Evolutionary conservation across 179 eudicot genomes (phyloP), one percentile per base, ranked within the genome.

Genomic region (Corrigiola litoralis): DNA sequence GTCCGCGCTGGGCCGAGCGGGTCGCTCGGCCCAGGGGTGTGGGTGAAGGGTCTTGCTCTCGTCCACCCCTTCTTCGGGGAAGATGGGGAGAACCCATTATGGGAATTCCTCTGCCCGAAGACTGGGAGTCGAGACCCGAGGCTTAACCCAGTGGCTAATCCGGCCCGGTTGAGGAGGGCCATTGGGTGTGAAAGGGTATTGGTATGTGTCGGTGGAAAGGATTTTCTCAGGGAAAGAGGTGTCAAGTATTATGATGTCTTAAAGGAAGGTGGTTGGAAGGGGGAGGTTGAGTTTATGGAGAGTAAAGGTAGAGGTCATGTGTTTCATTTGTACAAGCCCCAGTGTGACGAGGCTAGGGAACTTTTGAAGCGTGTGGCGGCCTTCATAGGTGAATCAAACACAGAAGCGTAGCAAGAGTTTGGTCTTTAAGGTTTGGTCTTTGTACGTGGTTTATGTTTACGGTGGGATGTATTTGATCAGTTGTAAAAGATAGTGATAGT

Each of bases 201-300:
- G 70, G 83, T 80, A 16, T 77, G 77, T 60, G 63, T 73, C 0
- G 80, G 78, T 2, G 83, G 65, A 32, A 76, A 66, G 62, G 83
- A 80, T 31, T 75, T 73, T 29, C 49, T 76, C 54, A 74, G 69
- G 44, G 81, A 75, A 13, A 71, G 77, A 27, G 78, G 73, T 8
- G 68, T 59, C 49, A 64, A 47, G 56, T 72, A 68, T 20, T 76
- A 58, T 14, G 73, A 76, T 13, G 63, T 51, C 10, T 17, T 80
- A 13, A 75, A 48, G 47, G 70, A 65, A 60, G 36, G 58, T 21
- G 33, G 33, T 5, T 76, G 64, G 69, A 17, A 56, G 41, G 72
- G 76, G 8, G 78, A 70, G 62, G 45, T 63, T 25, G 68, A 33
- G 36, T 33, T 66, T 29, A 31, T 63, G 58, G 75, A 73, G 24